Conservation (phyloP, 2,329 filamentous ascomycete species). For the Daldinia sp. region DNA sequence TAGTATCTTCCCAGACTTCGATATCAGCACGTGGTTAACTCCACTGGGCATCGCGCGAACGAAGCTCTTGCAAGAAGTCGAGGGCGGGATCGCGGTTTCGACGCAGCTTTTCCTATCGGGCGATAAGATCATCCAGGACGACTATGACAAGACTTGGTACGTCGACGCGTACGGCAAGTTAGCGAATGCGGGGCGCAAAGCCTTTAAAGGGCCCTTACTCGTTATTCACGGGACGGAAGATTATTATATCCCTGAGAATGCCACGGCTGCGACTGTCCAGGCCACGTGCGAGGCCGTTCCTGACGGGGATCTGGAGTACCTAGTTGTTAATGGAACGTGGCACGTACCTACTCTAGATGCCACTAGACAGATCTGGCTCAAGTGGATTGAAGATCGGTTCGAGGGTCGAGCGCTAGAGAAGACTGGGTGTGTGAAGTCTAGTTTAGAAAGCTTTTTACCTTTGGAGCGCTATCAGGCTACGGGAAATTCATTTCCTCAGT, state of each 20-base stretch:
- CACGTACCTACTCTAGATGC: slow-evolving; percentile 44
- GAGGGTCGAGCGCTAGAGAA: slow-evolving; percentile 26
- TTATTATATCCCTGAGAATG: slow-evolving; percentile 28
- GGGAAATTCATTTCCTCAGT: slow-evolving; percentile 40
- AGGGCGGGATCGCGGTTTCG: slow-evolving; percentile 39
- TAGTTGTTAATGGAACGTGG: slow-evolving; percentile 40
- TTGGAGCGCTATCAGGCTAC: slow-evolving; percentile 32
- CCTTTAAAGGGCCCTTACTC: slow-evolving; percentile 54
- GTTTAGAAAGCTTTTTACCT: slow-evolving; percentile 36
- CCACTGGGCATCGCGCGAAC: slow-evolving; percentile 41
- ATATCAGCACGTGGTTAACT: slow-evolving; percentile 48
- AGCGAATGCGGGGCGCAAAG: slow-evolving; percentile 48
- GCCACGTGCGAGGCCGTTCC: slow-evolving; percentile 26
- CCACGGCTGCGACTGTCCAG: slow-evolving; percentile 33
- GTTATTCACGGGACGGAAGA: slow-evolving; percentile 54
- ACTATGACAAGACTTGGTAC: slow-evolving; percentile 42
- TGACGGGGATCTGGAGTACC: slow-evolving; percentile 34
- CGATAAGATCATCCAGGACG: slow-evolving; percentile 29
- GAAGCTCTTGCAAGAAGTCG: slow-evolving; percentile 39
- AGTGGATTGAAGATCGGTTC: slow-evolving; percentile 46
- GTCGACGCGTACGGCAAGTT: slow-evolving; percentile 45
- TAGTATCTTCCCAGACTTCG: slow-evolving; percentile 48
- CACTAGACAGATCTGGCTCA: slow-evolving; percentile 41
- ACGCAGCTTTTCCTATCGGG: slow-evolving; percentile 35
- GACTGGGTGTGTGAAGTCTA: slow-evolving; percentile 31